phyloP scores from a whole-genome alignment of 345 rosid species.

The Cardiospermum halicacabum region DNA sequence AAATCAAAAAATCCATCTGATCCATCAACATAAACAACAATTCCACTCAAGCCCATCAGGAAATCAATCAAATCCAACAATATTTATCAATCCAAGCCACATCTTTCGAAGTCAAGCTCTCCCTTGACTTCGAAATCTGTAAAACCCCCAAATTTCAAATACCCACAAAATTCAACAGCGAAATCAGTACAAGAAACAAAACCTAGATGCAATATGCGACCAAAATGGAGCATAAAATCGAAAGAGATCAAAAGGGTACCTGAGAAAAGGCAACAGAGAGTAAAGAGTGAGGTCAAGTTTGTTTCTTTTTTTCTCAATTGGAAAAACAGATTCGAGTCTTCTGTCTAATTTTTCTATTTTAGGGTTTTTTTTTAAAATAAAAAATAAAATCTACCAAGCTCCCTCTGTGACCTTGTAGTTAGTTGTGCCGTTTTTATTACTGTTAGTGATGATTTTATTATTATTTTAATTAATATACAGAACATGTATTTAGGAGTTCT shows the following conservation, averaged over 20 bases:
- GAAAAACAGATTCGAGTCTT: too few species aligned
- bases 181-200: neutral
- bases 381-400: neutral
- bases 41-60: too few species aligned
- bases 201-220: neutral
- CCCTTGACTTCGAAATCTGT: neutral
- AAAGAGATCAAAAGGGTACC: neutral
- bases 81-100: too few species aligned
- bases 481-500: too few species aligned
- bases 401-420: too few species aligned
- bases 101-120: neutral
- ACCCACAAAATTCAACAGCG: constrained; percentile 2
- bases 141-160: neutral
- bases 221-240: neutral
- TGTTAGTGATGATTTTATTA: too few species aligned
- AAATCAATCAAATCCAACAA: neutral
- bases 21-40: neutral
- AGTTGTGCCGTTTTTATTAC: too few species aligned
- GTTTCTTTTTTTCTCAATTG: neutral
- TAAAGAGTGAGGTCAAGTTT: neutral
- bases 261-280: neutral
- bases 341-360: neutral
- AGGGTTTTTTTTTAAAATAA: too few species aligned
- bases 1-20: neutral
- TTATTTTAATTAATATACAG: too few species aligned